These are phyloP conservation scores for Monosporascus sp. DNA, from an alignment of 2,329 filamentous ascomycete genomes.

Conservation along the genomic window DNA sequence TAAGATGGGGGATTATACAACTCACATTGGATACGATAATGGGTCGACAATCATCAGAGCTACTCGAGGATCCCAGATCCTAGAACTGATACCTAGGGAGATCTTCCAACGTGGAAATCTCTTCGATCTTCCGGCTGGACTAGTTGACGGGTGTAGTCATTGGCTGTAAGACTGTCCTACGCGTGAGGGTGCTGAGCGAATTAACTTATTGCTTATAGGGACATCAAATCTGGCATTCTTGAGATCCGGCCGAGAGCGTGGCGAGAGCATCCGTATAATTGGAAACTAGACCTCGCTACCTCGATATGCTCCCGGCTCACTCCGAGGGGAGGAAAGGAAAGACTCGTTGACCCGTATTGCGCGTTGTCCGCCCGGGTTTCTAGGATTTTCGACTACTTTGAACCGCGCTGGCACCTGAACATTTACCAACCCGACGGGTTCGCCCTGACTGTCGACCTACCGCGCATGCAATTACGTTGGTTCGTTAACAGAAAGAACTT, in stretches of 20 bases:
- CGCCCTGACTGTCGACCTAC: slow-evolving; percentile 41
- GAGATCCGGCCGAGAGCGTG: slow-evolving; percentile 44
- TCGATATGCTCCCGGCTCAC: slow-evolving; percentile 12
- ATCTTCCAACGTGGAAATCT: slow-evolving; percentile 19
- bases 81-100: slow-evolving; percentile 29
- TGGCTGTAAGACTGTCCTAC: slow-evolving; percentile 47
- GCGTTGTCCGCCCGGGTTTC: slow-evolving; percentile 32
- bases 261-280: slow-evolving; percentile 20
- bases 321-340: slow-evolving; percentile 3
- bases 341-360: slow-evolving; percentile 45
- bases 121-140: slow-evolving; percentile 44
- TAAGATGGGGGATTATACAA: slow-evolving; percentile 30
- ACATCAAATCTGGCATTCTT: slow-evolving; percentile 30
- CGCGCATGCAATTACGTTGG: slow-evolving; percentile 48
- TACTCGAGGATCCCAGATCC: slow-evolving; percentile 9
- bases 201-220: slow-evolving; percentile 3
- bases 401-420: slow-evolving; percentile 34
- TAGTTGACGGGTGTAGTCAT: slow-evolving; percentile 50
- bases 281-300: slow-evolving; percentile 26
- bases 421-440: slow-evolving; percentile 36
- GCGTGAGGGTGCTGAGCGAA: neutral
- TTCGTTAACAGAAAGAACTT: slow-evolving; percentile 35
- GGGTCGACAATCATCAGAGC: slow-evolving; percentile 38
- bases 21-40: slow-evolving; percentile 50
- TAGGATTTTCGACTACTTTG: slow-evolving; percentile 44